Evolutionary conservation across 2,329 filamentous ascomycete species (phyloP).

Genomic region (Apiospora saccharicola): DNA sequence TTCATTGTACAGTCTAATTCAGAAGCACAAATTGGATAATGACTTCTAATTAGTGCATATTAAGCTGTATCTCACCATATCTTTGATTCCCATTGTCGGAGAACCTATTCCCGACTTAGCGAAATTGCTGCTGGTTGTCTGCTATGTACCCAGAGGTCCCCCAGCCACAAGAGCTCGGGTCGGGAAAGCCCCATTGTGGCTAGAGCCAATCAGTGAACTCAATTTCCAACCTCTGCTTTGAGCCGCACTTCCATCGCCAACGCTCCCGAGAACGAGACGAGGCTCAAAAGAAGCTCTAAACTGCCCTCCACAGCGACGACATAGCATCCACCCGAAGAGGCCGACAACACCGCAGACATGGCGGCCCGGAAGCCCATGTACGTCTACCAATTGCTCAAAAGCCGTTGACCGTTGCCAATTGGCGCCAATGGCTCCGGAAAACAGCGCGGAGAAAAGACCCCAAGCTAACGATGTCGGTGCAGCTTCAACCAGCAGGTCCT

Average conservation of each 20-base stretch:
- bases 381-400: slow-evolving; percentile 32
- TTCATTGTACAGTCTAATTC: background rate
- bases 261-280: slow-evolving; percentile 21
- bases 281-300: slow-evolving; percentile 11
- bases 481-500: slow-evolving; percentile 96
- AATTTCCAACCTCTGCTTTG: slow-evolving; percentile 41
- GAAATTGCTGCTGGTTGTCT: background rate
- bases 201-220: slow-evolving; percentile 43
- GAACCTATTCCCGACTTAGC: background rate
- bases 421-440: background rate
- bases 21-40: too few relatives aligned
- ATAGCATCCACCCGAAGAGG: slow-evolving; percentile 24
- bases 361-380: slow-evolving; percentile 67
- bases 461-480: slow-evolving; percentile 39
- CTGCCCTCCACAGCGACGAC: slow-evolving; percentile 20
- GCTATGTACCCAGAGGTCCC: background rate
- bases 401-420: background rate
- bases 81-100: background rate
- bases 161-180: slow-evolving; percentile 27
- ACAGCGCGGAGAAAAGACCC: slow-evolving; percentile 8
- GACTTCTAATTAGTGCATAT: too few relatives aligned
- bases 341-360: slow-evolving; percentile 54
- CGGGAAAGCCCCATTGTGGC: slow-evolving; percentile 32
- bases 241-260: slow-evolving; percentile 27
- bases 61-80: too few relatives aligned